Percentiles rank a stretch among this genome's conserved stretches.
phyloP scores from a whole-genome alignment of 495 filamentous ascomycete species.

The Aspergillus asperescens region DNA sequence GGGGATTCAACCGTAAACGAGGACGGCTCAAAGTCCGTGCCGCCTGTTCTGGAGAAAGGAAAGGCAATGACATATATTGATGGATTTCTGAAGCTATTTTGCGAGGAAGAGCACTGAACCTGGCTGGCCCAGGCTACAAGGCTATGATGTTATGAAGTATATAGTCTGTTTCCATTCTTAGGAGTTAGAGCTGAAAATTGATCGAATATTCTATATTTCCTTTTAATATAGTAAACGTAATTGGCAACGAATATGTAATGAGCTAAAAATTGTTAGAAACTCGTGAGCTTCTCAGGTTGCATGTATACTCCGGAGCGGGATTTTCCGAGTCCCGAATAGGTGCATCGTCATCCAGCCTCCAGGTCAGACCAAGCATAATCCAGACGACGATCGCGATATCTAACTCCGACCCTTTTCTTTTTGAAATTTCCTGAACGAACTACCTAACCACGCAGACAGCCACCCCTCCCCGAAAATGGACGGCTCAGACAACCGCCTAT shows the following conservation, averaged over 20 bases:
- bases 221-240: too few relatives aligned
- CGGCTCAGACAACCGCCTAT: constrained; percentile 60
- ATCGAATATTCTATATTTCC: too few relatives aligned
- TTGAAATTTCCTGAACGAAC: not conserved
- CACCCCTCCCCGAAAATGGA: constrained; percentile 24
- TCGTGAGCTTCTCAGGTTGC: too few relatives aligned
- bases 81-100: constrained; percentile 41
- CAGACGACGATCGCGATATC: constrained; percentile 7
- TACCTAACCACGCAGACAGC: not conserved
- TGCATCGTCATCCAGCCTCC: constrained; percentile 12
- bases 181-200: constrained; percentile 2
- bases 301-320: constrained; percentile 7
- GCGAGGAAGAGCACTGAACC: constrained; percentile 35
- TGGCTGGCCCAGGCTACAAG: constrained; percentile 23
- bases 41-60: constrained; percentile 33
- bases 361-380: constrained; percentile 1
- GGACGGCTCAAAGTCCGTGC: constrained; percentile 12
- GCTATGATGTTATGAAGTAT: constrained; percentile 18
- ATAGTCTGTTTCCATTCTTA: constrained; percentile 4
- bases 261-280: too few relatives aligned
- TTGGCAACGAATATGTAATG: too few relatives aligned
- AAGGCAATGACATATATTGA: constrained; percentile 46
- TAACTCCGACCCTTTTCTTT: not conserved
- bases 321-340: constrained; percentile 23
- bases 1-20: constrained; percentile 17